Evolutionary conservation across 768 basidiomycete species (phyloP), one percentile per base, ranked within the genome.

Genomic region (Leucocoprinus leucothites): DNA sequence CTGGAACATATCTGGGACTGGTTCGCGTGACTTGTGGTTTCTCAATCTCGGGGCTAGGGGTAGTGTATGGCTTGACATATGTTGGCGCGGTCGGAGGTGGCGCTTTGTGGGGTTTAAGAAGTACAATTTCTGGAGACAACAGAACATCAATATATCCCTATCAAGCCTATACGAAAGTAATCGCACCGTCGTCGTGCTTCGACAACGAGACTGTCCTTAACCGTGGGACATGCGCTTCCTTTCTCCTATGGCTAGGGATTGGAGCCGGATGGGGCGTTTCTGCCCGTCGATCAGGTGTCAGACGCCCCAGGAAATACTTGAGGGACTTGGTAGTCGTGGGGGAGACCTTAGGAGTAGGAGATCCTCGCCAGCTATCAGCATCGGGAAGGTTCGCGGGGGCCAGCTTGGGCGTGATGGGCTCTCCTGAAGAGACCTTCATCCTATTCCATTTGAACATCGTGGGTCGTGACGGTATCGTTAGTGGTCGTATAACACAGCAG

Each of bases 361-460:
- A 43, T 41, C 35, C 57, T 7, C 22, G 35, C 24, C 40, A 44
- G 41, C 25, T 44, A 26, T 35, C 51, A 35, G 46, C 25, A 26
- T 48, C 46, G 2, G 53, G 60, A 40, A 61, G 57, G 13, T 44
- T 41, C 7, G 58, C 57, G 3, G 25, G 51, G 2, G 28, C n/a
- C 13, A 58, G 25, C 48, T 58, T 61, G 38, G 60, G 60, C 16
- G 57, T 56, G 14, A 51, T 56, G 31, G 60, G 60, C 22, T 57
- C 49, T 25, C 57, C 60, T 2, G 45, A 43, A 11, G 57, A 58
- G 25, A 42, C 26, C 18, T 49, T 56, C 21, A 21, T 16, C 31
- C 49, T 56, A 25, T 53, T 61, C 53, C 57, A 50, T 40, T 56
- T 61, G 42, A 61, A 61, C 60, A 61, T 61, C 38, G 44, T 47